Evolutionary conservation across 2,329 filamentous ascomycete species (phyloP).

Genomic region (Pezicula neosporulosa): DNA sequence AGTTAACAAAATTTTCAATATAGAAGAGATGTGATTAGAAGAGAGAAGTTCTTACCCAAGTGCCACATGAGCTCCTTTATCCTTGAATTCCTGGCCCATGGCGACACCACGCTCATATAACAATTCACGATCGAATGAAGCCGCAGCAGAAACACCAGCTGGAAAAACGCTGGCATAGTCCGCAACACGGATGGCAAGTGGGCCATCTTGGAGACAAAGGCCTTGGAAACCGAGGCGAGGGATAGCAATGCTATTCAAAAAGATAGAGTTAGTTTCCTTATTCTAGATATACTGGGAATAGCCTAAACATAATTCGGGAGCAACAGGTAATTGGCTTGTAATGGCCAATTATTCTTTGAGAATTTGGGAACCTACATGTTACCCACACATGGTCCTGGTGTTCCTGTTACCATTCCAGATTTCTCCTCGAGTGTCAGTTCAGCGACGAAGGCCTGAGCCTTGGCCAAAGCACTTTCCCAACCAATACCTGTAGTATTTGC

Average conservation of each 20-base stretch:
- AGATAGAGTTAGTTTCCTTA: no score
- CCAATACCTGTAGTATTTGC: slow-evolving; percentile 18
- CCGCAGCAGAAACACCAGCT: slow-evolving; percentile 62
- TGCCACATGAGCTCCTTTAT: slow-evolving; percentile 72
- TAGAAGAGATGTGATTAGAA: not conserved
- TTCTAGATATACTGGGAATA: no score
- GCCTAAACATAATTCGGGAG: no score
- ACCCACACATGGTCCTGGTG: slow-evolving; percentile 61
- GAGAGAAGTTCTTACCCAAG: slow-evolving; percentile 37
- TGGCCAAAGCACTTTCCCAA: slow-evolving; percentile 66
- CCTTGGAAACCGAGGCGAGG: slow-evolving; percentile 59
- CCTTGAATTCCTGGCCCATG: slow-evolving; percentile 59
- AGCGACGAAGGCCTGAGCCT: slow-evolving; percentile 63
- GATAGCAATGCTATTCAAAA: no score
- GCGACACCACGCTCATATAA: slow-evolving; percentile 45
- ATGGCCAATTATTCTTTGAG: no score
- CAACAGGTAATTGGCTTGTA: no score
- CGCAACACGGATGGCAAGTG: slow-evolving; percentile 64
- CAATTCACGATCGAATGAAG: slow-evolving; percentile 64
- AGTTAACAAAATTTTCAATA: not conserved
- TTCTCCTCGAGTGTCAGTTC: slow-evolving; percentile 77
- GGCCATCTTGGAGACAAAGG: slow-evolving; percentile 66
- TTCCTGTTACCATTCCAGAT: slow-evolving; percentile 69
- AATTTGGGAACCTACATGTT: slow-evolving; percentile 40
- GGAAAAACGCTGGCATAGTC: slow-evolving; percentile 71